phyloP scores from a whole-genome alignment of 768 basidiomycete species.

The Chlorophyllum brunneum region DNA sequence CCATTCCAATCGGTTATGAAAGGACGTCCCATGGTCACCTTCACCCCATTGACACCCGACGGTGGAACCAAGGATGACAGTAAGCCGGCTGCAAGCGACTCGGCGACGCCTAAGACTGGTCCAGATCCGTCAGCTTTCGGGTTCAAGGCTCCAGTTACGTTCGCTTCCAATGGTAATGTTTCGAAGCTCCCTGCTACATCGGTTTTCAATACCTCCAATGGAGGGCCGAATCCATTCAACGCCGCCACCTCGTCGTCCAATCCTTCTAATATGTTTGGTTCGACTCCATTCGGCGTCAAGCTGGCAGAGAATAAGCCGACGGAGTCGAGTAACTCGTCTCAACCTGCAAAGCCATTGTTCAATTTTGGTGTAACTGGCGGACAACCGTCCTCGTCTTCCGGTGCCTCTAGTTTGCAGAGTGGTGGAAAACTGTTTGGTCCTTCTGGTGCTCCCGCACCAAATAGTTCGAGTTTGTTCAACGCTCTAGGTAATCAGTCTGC shows the following conservation, averaged over 20 bases:
- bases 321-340: constrained; percentile 10
- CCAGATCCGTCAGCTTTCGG: constrained; percentile 20
- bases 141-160: constrained; percentile 16
- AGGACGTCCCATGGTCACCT: not conserved
- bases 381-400: not conserved
- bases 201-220: constrained; percentile 14
- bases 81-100: not conserved
- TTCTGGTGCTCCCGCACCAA: constrained; percentile 17
- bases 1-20: not conserved
- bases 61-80: constrained; percentile 1
- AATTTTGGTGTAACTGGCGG: constrained; percentile 16
- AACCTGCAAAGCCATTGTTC: constrained; percentile 15
- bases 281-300: constrained; percentile 10
- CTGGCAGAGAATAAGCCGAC: constrained; percentile 11
- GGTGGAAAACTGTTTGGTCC: not conserved
- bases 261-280: not conserved
- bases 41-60: constrained; percentile 3
- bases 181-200: constrained; percentile 15
- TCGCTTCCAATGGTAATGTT: constrained; percentile 11
- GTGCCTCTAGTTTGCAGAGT: not conserved
- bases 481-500: constrained; percentile 3
- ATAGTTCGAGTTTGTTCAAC: constrained; percentile 16
- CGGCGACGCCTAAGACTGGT: constrained; percentile 19
- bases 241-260: constrained; percentile 4
- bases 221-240: constrained; percentile 1